These are phyloP conservation scores for Penicillium sp. DNA, from an alignment of 2,329 filamentous ascomycete genomes.

Conservation along the genomic window DNA sequence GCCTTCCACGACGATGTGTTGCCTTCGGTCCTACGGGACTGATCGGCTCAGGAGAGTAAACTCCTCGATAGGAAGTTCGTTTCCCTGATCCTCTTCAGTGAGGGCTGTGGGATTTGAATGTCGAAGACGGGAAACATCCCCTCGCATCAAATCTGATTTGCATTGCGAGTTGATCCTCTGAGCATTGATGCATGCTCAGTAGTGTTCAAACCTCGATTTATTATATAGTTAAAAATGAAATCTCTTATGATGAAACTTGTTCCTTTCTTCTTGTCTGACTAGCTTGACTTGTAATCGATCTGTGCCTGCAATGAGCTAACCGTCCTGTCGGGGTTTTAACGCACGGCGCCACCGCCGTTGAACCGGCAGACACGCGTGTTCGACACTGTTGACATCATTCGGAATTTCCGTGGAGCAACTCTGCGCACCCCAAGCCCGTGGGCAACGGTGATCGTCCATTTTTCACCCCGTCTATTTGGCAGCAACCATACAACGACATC, in stretches of 20 bases:
- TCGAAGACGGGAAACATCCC: constrained; percentile 67
- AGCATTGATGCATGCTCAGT: not conserved
- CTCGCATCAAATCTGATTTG: constrained; percentile 2
- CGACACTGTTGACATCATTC: constrained; percentile 9
- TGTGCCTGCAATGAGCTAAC: no score
- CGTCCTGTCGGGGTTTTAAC: no score
- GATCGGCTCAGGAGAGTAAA: constrained; percentile 66
- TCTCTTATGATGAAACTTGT: no score
- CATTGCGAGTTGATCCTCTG: not conserved
- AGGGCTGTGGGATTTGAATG: constrained; percentile 71
- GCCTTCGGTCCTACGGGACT: constrained; percentile 61
- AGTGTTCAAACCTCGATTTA: no score
- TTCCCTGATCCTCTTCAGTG: constrained; percentile 70
- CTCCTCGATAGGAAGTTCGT: constrained; percentile 70
- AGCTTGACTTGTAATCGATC: no score
- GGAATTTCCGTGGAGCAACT: constrained; percentile 10
- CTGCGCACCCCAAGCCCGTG: not conserved
- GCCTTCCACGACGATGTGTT: constrained; percentile 63
- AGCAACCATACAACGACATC: not conserved
- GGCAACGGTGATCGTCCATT: constrained; percentile 9
- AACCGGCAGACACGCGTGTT: no score
- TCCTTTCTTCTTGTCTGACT: no score
- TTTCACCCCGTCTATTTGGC: not conserved
- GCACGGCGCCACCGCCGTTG: no score
- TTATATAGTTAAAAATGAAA: no score